A percentile compares a stretch with the other conserved stretches of the same genome.
Conservation (phyloP, 345 rosid genomes). For the Eucalyptus sp. region DNA sequence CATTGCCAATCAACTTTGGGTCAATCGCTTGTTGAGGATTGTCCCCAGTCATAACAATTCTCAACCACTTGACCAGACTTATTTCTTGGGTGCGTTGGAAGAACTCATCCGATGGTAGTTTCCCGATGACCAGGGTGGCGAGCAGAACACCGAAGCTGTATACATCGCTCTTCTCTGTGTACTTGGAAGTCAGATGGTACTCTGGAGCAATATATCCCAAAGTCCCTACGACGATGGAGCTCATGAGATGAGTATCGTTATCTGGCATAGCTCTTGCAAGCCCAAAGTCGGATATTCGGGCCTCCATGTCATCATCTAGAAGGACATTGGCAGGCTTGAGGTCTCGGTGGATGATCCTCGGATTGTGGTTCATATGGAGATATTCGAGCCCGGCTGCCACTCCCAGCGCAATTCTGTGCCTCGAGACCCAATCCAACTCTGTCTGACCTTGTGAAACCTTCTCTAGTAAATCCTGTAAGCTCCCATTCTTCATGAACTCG, state of each 20-base stretch:
- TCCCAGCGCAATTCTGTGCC: too few relatives aligned
- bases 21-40: conserved; percentile 61
- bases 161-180: conserved; percentile 83
- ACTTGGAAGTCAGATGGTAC: conserved; percentile 73
- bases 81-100: conserved; percentile 66
- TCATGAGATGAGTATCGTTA: conserved; percentile 47
- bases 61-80: conserved; percentile 77
- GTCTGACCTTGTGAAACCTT: too few relatives aligned
- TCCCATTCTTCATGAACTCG: too few relatives aligned
- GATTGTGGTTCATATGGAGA: too few relatives aligned
- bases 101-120: conserved; percentile 79
- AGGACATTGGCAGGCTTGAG: too few relatives aligned
- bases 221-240: conserved; percentile 68
- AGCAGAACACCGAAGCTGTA: conserved; percentile 80
- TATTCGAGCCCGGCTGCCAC: too few relatives aligned
- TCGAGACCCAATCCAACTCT: too few relatives aligned
- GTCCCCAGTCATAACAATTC: conserved; percentile 49
- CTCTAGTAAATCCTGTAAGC: too few relatives aligned
- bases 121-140: conserved; percentile 65
- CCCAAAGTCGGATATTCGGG: conserved; percentile 84
- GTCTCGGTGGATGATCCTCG: too few relatives aligned
- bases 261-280: conserved; percentile 78
- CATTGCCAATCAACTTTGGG: conserved; percentile 38
- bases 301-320: conserved; percentile 3
- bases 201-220: conserved; percentile 90